Percentiles rank a stretch among this genome's conserved stretches.
phyloP scores from a whole-genome alignment of 208 protist genomes.

The Jaenimonas drosophilae region DNA sequence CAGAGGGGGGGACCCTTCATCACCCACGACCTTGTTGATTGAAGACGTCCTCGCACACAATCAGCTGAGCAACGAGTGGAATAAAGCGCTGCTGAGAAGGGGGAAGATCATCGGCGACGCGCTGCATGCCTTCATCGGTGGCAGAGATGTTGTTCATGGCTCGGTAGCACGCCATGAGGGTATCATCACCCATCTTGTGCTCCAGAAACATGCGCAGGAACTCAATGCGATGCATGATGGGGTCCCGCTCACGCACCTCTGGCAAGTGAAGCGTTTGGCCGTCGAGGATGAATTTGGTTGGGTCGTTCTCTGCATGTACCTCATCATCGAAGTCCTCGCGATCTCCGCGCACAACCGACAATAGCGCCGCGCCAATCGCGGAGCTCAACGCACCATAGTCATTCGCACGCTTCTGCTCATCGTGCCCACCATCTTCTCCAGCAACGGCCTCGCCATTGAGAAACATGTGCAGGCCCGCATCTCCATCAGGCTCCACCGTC shows the following conservation, averaged over 20 bases:
- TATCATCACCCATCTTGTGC: constrained; percentile 61
- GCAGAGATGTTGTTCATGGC: constrained; percentile 70
- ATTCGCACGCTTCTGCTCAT: constrained; percentile 23
- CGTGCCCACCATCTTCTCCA: constrained; percentile 6
- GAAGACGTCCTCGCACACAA: constrained; percentile 81
- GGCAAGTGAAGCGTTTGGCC: constrained; percentile 82
- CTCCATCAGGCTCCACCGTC: constrained; percentile 22
- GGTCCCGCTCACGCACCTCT: constrained; percentile 63
- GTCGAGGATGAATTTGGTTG: constrained; percentile 73
- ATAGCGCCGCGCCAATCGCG: constrained; percentile 48
- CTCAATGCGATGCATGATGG: constrained; percentile 88
- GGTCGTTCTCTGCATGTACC: constrained; percentile 29
- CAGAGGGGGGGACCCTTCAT: neutral
- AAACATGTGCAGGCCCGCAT: constrained; percentile 45
- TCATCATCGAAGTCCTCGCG: constrained; percentile 60
- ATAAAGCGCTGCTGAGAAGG: constrained; percentile 66
- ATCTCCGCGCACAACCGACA: constrained; percentile 8
- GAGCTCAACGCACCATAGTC: constrained; percentile 67
- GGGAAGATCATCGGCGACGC: constrained; percentile 40
- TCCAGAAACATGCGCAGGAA: constrained; percentile 83
- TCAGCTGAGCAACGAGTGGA: constrained; percentile 71
- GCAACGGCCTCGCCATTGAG: constrained; percentile 43
- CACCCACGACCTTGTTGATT: constrained; percentile 46
- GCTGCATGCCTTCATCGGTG: constrained; percentile 63
- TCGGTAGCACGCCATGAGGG: constrained; percentile 58